These are phyloP conservation scores for Fusarium buxicola DNA, from an alignment of 2,329 filamentous ascomycete genomes.

Conservation along the genomic window DNA sequence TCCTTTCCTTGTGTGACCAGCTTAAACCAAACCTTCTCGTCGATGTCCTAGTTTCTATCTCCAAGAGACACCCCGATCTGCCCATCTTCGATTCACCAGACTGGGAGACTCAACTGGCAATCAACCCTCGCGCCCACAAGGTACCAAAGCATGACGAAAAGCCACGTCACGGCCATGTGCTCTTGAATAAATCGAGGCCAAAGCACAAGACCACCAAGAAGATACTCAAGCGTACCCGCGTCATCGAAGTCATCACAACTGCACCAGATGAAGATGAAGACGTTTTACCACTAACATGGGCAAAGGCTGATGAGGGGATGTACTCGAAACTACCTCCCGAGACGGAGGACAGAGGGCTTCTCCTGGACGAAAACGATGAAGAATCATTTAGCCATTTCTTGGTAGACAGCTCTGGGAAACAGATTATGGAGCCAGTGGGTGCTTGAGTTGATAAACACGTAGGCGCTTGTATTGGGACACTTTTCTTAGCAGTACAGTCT, in stretches of 20 bases:
- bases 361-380: constrained; percentile 56
- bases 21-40: constrained; percentile 55
- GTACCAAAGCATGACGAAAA: constrained; percentile 33
- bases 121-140: constrained; percentile 24
- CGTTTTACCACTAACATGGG: constrained; percentile 55
- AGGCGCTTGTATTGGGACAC: not conserved
- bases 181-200: constrained; percentile 45
- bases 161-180: constrained; percentile 48
- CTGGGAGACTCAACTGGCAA: constrained; percentile 49
- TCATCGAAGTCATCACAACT: constrained; percentile 45
- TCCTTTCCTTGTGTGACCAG: constrained; percentile 56
- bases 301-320: constrained; percentile 53
- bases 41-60: constrained; percentile 57
- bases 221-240: constrained; percentile 47
- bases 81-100: constrained; percentile 57
- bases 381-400: constrained; percentile 59
- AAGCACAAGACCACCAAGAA: constrained; percentile 51
- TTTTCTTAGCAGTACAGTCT: not conserved
- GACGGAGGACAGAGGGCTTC: constrained; percentile 51
- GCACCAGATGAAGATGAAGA: constrained; percentile 48
- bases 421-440: constrained; percentile 49
- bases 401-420: constrained; percentile 53
- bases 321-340: constrained; percentile 55
- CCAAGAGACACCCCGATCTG: constrained; percentile 56
- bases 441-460: constrained; percentile 29